Conservation (phyloP, 371 early-diverging fungal genomes). For the Synchytrium microbalum region DNA sequence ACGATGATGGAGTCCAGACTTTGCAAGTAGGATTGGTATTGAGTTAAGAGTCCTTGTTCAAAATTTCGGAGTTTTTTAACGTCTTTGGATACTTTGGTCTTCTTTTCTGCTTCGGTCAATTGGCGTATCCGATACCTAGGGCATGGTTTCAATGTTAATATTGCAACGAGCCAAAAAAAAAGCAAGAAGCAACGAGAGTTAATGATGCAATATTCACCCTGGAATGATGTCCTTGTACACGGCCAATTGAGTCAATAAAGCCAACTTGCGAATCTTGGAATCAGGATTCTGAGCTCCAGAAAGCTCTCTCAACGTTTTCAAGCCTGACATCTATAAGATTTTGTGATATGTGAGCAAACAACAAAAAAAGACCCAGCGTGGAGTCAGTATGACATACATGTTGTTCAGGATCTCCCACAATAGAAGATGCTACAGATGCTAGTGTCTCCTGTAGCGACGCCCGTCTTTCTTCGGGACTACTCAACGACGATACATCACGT, state of each 20-base stretch:
- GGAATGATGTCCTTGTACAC: conserved; percentile 91
- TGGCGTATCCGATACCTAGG: conserved; percentile 77
- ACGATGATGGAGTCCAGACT: conserved; percentile 39
- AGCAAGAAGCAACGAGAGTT: not conserved
- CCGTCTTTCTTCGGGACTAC: conserved; percentile 7
- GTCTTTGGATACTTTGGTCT: conserved; percentile 71
- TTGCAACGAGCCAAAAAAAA: not conserved
- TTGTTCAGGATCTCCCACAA: conserved; percentile 75
- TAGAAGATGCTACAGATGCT: conserved; percentile 59
- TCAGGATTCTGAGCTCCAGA: conserved; percentile 46
- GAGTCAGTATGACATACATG: too few species aligned
- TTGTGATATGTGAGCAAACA: not conserved
- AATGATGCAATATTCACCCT: conserved; percentile 34
- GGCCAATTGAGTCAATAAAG: conserved; percentile 76
- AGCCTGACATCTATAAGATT: conserved; percentile 38
- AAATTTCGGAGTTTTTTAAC: conserved; percentile 76
- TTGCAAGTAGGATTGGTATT: conserved; percentile 78
- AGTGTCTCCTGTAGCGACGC: conserved; percentile 53
- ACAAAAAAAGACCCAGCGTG: conserved; percentile 4
- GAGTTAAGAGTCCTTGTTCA: conserved; percentile 69
- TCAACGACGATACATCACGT: not conserved
- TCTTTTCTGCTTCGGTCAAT: conserved; percentile 70
- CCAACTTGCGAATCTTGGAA: conserved; percentile 40
- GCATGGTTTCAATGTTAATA: not conserved
- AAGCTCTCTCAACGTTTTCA: conserved; percentile 56